phyloP scores from a whole-genome alignment of 23 red algal genomes.

The Gracilaria caudata region DNA sequence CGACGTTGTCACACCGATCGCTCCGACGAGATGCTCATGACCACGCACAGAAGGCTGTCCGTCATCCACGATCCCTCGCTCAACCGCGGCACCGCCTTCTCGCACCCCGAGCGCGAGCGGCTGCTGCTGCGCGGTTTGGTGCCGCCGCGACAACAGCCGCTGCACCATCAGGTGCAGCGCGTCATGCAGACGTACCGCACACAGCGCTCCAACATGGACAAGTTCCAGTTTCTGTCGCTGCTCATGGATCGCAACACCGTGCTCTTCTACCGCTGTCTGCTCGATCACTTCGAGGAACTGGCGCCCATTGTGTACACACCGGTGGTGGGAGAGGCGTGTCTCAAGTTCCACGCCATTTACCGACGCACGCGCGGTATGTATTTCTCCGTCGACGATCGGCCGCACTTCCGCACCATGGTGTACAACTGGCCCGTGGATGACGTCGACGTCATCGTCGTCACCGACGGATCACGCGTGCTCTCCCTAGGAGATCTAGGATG shows the following conservation, averaged over 20 bases:
- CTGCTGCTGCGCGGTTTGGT: conserved; percentile 87
- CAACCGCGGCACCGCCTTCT: conserved; percentile 94
- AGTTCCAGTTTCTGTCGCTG: conserved; percentile 79
- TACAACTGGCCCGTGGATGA: conserved; percentile 95
- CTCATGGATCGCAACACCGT: conserved; percentile 91
- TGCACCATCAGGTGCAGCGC: conserved; percentile 84
- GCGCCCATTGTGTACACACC: conserved; percentile 98
- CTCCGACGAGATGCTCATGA: conserved; percentile 64
- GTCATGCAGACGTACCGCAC: conserved; percentile 65
- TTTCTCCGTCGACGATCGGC: conserved; percentile 80
- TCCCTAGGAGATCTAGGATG: conserved; percentile 81
- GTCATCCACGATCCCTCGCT: conserved; percentile 87
- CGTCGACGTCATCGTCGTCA: conserved; percentile 95
- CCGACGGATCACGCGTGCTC: conserved; percentile 92
- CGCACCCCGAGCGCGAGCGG: conserved; percentile 80
- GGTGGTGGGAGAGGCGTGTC: conserved; percentile 91
- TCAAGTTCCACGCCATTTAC: conserved; percentile 88
- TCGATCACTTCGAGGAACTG: conserved; percentile 85
- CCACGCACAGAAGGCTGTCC: conserved; percentile 48
- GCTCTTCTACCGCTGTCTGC: conserved; percentile 88
- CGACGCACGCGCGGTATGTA: conserved; percentile 94
- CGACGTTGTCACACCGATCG: conserved; percentile 33
- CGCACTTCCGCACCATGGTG: conserved; percentile 82
- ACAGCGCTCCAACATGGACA: conserved; percentile 72
- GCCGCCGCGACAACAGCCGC: conserved; percentile 76